phyloP scores from a whole-genome alignment of 441 rosid genomes.

The Gossypium gossypioides region DNA sequence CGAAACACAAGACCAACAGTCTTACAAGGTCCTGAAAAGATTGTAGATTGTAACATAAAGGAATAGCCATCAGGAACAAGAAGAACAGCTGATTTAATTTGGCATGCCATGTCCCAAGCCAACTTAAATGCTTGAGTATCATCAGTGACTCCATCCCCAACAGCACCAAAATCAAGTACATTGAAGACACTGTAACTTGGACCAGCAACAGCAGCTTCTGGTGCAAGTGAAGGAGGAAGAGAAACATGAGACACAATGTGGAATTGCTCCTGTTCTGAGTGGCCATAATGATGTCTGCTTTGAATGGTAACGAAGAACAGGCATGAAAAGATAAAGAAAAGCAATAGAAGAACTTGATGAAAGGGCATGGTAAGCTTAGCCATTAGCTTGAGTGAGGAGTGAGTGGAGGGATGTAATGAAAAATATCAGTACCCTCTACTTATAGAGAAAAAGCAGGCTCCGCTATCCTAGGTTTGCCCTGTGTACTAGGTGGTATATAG shows the following conservation, averaged over 20 bases:
- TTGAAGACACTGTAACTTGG: constrained; percentile 20
- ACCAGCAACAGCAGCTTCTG: not conserved
- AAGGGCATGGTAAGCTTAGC: not conserved
- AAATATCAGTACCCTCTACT: not conserved
- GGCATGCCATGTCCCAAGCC: constrained; percentile 33
- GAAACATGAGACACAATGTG: constrained; percentile 9
- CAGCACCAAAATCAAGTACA: constrained; percentile 30
- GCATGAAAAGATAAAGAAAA: constrained; percentile 2
- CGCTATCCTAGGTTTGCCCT: constrained; percentile 5
- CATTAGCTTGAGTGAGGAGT: not conserved
- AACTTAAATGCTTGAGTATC: constrained; percentile 31
- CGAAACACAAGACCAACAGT: constrained; percentile 19
- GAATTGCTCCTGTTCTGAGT: not conserved
- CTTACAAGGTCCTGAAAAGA: constrained; percentile 33
- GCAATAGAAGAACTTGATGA: not conserved
- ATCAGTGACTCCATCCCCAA: constrained; percentile 24
- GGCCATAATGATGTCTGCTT: constrained; percentile 7
- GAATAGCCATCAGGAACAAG: constrained; percentile 27
- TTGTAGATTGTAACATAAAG: constrained; percentile 30
- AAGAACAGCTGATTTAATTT: constrained; percentile 10
- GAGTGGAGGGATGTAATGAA: not conserved
- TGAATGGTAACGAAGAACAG: not conserved
- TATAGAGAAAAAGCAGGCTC: not conserved
- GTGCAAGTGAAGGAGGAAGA: constrained; percentile 10
- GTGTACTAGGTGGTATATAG: constrained; percentile 22